Conservation (phyloP, 345 rosid genomes). For the Eucalyptus brandiana region DNA sequence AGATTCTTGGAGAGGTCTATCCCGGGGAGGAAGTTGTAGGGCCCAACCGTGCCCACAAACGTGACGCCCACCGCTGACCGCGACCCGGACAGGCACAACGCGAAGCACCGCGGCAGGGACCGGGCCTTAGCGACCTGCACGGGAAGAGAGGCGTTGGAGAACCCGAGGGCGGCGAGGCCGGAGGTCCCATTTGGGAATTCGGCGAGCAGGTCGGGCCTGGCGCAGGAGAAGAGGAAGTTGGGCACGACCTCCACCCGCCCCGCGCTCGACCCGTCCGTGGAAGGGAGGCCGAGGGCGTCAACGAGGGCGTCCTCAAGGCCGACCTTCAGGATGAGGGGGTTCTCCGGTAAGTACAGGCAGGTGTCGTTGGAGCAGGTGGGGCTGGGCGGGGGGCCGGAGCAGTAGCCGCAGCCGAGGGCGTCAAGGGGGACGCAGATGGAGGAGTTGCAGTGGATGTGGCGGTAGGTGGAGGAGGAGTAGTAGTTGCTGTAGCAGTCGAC, state of each 20-base stretch:
- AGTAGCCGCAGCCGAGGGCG: neutral
- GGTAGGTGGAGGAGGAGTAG: conserved; percentile 5
- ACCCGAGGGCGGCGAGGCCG: conserved; percentile 1
- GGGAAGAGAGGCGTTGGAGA: conserved; percentile 8
- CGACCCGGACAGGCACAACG: conserved; percentile 5
- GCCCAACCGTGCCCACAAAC: conserved; percentile 12
- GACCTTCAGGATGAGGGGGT: conserved; percentile 1
- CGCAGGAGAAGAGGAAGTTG: conserved; percentile 1
- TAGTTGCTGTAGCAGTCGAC: neutral
- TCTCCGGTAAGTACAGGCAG: conserved; percentile 1
- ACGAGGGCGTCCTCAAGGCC: conserved; percentile 3
- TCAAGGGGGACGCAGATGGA: neutral
- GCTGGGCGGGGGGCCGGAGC: neutral
- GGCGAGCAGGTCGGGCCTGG: neutral
- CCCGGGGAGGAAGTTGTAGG: conserved; percentile 2
- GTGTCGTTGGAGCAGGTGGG: conserved; percentile 4
- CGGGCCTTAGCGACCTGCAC: conserved; percentile 1
- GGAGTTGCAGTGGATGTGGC: neutral
- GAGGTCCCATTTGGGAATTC: neutral
- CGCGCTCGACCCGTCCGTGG: neutral
- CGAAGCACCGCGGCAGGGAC: conserved; percentile 6
- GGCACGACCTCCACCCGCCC: neutral
- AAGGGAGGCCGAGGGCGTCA: conserved; percentile 12
- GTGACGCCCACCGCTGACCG: neutral
- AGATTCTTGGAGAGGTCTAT: conserved; percentile 9